Base-by-base conservation (phyloP, 768 basidiomycete genomes). In the Rhizopogon vulgaris region DNA sequence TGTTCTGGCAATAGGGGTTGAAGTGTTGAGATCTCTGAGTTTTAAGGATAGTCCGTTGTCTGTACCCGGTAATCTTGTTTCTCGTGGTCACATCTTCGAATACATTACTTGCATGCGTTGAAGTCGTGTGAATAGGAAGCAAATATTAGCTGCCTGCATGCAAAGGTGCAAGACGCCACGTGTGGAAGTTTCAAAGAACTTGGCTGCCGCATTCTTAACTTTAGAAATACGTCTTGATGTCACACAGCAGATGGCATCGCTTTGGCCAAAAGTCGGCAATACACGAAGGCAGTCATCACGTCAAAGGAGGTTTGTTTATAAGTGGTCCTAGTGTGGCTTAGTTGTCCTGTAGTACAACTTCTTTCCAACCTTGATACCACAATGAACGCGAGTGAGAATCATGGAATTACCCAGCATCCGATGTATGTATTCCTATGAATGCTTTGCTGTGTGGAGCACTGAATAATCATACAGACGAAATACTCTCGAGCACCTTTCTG, bases 241-340 rank as follows among this genome's bases (percentile, higher is more conserved):
- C 45, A 46, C 45, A 46, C 45, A 46, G 45, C 45, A 46, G 18
- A 46, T 46, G n/a, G 45, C 45, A 46, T 46, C 45, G 45, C 45
- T 30, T 46, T 46, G 14, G 15, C 18, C 18, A 46, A 30, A 10
- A 30, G 28, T 30, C 28, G 28, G 28, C 28, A 30, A 45, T 30
- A 46, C 36, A 46, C 45, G 15, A 46, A 46, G 45, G 14, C 22
- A 32, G 28, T 30, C 18, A 46, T 46, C 45, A 46, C 45, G 45
- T 46, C 18, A 46, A 46, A 46, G 45, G 45, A n/a, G 45, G 45
- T 46, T 46, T 18, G 18, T 46, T 46, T 46, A 46, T 34, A 46
- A 46, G 32, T 34, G 32, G 32, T 12, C 32, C 32, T 34, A 46
- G 18, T 34, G 45, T 46, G 45, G 45, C 45, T 18, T 22, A 22